Percentiles rank a stretch among this genome's conserved stretches.
phyloP scores from a whole-genome alignment of 495 filamentous ascomycete genomes.

The Acidiella bohemica region DNA sequence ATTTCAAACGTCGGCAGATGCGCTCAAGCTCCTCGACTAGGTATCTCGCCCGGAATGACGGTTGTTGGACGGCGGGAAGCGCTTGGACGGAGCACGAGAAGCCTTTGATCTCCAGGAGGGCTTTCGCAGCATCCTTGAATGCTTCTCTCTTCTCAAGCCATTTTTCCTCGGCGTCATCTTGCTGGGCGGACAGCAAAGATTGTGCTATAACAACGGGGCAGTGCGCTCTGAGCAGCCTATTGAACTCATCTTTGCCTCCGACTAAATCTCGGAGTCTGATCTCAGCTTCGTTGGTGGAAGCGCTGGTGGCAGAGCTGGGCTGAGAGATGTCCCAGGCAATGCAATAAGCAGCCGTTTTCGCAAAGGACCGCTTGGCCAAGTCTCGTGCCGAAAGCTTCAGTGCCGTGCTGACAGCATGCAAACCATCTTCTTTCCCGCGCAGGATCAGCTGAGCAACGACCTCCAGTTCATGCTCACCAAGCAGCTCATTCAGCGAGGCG shows the following conservation, averaged over 20 bases:
- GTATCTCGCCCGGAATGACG: slow-evolving; percentile 67
- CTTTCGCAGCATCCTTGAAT: slow-evolving; percentile 44
- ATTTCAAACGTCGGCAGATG: slow-evolving; percentile 54
- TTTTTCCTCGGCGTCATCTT: slow-evolving; percentile 58
- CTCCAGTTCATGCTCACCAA: slow-evolving; percentile 65
- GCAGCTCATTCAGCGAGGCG: slow-evolving; percentile 48
- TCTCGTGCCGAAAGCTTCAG: slow-evolving; percentile 42
- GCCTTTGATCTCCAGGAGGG: slow-evolving; percentile 51
- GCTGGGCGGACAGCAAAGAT: slow-evolving; percentile 55
- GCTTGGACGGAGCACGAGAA: slow-evolving; percentile 45
- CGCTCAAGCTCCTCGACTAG: slow-evolving; percentile 59
- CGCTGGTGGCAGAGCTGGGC: slow-evolving; percentile 32
- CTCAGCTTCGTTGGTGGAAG: slow-evolving; percentile 40
- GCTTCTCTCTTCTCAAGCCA: slow-evolving; percentile 50
- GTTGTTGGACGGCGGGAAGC: slow-evolving; percentile 67
- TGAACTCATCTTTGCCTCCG: slow-evolving; percentile 30
- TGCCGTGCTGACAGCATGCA: slow-evolving; percentile 41
- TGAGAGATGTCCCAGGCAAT: slow-evolving; percentile 60
- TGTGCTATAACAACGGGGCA: slow-evolving; percentile 64
- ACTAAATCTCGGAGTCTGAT: slow-evolving; percentile 52
- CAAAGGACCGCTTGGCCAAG: slow-evolving; percentile 55
- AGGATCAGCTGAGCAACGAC: slow-evolving; percentile 71
- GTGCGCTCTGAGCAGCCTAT: slow-evolving; percentile 41
- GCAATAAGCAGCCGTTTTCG: slow-evolving; percentile 70
- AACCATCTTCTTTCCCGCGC: slow-evolving; percentile 55